phyloP scores from a whole-genome alignment of 1,284 basidiomycete species.

The Gymnopus androsaceus region DNA sequence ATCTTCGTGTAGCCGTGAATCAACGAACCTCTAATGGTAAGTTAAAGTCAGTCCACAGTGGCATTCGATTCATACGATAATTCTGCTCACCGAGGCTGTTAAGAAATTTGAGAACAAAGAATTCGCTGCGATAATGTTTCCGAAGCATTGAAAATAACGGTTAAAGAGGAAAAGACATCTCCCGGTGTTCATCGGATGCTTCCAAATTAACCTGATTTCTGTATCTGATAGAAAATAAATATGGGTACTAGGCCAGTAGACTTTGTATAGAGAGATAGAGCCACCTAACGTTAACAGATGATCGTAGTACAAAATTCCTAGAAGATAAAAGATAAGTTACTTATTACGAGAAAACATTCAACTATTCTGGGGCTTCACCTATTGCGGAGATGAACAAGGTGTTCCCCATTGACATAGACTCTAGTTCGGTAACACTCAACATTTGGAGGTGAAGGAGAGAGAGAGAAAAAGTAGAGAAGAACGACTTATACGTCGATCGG shows the following conservation, averaged over 20 bases:
- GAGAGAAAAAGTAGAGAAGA: neutral
- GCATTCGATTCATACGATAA: neutral
- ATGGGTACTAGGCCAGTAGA: neutral
- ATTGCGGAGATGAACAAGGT: neutral
- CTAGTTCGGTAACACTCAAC: neutral
- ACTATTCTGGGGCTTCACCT: neutral
- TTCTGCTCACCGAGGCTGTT: neutral
- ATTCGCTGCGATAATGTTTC: slow-evolving; percentile 2
- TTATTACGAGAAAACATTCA: neutral
- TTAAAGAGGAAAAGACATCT: slow-evolving; percentile 10
- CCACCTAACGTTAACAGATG: slow-evolving; percentile 8
- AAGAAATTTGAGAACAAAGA: neutral
- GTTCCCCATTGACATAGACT: neutral
- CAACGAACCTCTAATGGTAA: neutral
- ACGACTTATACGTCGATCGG: neutral
- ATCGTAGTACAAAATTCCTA: slow-evolving; percentile 5
- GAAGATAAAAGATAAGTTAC: neutral
- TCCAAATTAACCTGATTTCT: slow-evolving; percentile 8
- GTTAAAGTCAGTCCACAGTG: neutral
- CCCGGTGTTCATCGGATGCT: neutral
- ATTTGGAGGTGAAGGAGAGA: neutral
- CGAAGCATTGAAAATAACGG: slow-evolving; percentile 11
- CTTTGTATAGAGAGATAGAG: neutral
- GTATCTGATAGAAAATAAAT: neutral
- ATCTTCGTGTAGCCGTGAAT: neutral